phyloP scores from a whole-genome alignment of 2,329 filamentous ascomycete species.

The Juglanconis sp. region DNA sequence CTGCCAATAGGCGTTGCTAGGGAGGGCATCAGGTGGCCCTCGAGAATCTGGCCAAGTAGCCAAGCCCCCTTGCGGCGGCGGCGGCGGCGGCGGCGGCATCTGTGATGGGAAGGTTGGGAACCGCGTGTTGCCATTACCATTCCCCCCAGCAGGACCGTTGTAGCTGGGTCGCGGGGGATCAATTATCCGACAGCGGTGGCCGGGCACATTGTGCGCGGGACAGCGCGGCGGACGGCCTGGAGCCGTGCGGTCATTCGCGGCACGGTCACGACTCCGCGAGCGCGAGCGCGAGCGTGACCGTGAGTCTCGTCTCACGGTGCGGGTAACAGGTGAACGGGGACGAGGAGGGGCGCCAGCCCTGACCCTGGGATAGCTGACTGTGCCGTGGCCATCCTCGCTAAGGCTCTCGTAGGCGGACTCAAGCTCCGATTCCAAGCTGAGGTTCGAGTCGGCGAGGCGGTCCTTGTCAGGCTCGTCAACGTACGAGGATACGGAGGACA shows the following conservation, averaged over 20 bases:
- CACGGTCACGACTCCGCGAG: not conserved
- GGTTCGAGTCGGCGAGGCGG: conserved; percentile 4
- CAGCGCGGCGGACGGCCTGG: not conserved
- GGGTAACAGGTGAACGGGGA: not conserved
- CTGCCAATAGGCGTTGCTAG: not conserved
- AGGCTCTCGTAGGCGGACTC: conserved; percentile 17
- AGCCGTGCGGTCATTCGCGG: not conserved
- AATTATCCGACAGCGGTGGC: not conserved
- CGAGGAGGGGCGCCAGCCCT: not conserved
- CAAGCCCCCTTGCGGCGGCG: not conserved
- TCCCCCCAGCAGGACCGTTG: not conserved
- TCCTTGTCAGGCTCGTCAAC: conserved; percentile 3
- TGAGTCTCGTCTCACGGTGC: not conserved
- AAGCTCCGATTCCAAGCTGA: conserved; percentile 8
- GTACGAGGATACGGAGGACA: conserved; percentile 8
- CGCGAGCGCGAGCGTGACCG: not conserved
- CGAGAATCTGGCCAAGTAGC: not conserved
- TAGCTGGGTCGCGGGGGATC: not conserved
- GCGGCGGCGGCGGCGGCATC: not conserved
- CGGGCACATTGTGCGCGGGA: not conserved
- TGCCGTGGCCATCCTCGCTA: conserved; percentile 8
- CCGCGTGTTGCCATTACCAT: not conserved
- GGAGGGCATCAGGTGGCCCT: not conserved
- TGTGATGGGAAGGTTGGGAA: not conserved
- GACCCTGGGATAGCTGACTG: not conserved